These are phyloP conservation scores for Phytopythium kandeliae DNA, from an alignment of 352 stramenopile species.

Conservation along the genomic window DNA sequence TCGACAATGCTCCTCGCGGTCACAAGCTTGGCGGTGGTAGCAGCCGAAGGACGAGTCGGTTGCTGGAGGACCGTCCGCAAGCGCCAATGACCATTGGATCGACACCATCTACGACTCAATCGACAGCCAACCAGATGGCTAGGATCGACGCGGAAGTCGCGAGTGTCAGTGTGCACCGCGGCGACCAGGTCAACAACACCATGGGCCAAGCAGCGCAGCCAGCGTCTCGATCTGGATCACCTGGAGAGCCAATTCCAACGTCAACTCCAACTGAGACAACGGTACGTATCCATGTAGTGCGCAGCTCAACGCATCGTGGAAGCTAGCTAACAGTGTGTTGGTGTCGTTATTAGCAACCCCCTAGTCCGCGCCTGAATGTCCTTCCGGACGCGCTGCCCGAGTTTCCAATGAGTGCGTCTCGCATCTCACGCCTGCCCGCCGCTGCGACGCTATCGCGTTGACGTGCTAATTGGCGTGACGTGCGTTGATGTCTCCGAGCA, in stretches of 20 bases:
- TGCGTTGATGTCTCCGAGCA: too few species aligned
- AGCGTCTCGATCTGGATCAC: not conserved
- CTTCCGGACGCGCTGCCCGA: slow-evolving; percentile 17
- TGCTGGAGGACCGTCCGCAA: slow-evolving; percentile 10
- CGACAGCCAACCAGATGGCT: too few species aligned
- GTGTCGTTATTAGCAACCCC: not conserved
- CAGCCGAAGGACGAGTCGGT: slow-evolving; percentile 17
- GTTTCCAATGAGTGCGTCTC: slow-evolving; percentile 44
- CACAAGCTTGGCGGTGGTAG: slow-evolving; percentile 17
- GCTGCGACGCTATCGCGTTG: too few species aligned
- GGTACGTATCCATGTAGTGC: too few species aligned
- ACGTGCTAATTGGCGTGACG: too few species aligned
- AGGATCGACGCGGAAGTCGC: too few species aligned
- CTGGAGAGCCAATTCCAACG: not conserved
- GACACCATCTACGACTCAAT: too few species aligned
- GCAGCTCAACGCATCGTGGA: too few species aligned
- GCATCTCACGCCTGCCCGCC: too few species aligned
- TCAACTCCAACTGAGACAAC: too few species aligned
- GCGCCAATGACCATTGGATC: not conserved
- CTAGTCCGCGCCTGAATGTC: not conserved
- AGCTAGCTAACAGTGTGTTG: not conserved
- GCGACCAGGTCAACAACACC: too few species aligned
- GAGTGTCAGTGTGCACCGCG: too few species aligned
- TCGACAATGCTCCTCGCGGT: not conserved
- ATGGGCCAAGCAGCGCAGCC: not conserved